These are phyloP conservation scores for Artemisia argyi DNA, from an alignment of 129 eudicot species.

Conservation along the genomic window DNA sequence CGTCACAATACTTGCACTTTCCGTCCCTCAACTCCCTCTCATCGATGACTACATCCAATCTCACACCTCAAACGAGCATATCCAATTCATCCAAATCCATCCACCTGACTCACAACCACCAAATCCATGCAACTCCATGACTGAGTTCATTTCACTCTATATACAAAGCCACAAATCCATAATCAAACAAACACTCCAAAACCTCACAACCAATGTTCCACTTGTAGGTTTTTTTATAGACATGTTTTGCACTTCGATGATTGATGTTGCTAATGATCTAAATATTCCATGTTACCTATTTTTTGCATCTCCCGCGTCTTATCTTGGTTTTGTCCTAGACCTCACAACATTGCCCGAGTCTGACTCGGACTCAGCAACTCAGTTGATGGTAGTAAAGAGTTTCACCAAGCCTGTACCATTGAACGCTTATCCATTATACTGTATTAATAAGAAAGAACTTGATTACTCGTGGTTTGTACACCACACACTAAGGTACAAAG, in stretches of 20 bases:
- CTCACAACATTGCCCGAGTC: constrained; percentile 27
- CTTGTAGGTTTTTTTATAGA: constrained; percentile 36
- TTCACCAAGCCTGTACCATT: constrained; percentile 30
- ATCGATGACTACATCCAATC: constrained; percentile 23
- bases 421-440: constrained; percentile 24
- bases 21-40: constrained; percentile 33
- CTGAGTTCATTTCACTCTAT: constrained; percentile 21
- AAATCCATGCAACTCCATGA: constrained; percentile 3
- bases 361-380: neutral
- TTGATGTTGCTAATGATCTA: constrained; percentile 43
- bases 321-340: constrained; percentile 28
- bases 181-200: constrained; percentile 23
- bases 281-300: constrained; percentile 36
- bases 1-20: constrained; percentile 31
- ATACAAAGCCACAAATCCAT: constrained; percentile 32
- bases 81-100: constrained; percentile 25
- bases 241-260: constrained; percentile 46
- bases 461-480: constrained; percentile 26
- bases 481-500: constrained; percentile 32
- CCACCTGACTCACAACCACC: constrained; percentile 14
- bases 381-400: constrained; percentile 25
- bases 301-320: constrained; percentile 43
- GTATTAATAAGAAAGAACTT: constrained; percentile 20
- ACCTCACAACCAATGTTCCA: neutral
- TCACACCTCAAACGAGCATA: constrained; percentile 20